Base-by-base conservation (phyloP, 176 grass and related monocot genomes). In the Eleusine coracana region DNA sequence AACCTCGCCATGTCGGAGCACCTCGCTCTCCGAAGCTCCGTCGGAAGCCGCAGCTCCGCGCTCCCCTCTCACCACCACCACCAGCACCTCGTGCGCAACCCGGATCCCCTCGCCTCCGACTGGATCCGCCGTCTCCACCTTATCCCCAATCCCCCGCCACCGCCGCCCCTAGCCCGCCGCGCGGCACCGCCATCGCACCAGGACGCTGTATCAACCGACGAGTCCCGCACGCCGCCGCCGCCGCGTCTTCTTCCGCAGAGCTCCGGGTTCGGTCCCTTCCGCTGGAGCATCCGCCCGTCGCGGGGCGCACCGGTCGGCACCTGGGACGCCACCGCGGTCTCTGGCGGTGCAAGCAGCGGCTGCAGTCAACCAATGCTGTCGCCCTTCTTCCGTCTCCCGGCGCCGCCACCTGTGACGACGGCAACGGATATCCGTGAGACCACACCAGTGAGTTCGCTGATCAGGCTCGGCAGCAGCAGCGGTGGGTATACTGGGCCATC, bases 41-140 rank as follows among this genome's bases (percentile, higher is more conserved):
- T 82, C 17, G 88, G 66, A 0, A 78, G 79, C 79, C 59, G 59
- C 66, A 71, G 49, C 74, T 73, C 88, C 29, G 73, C 60, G 16
- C 67, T 58, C 8, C 48, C 49, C 5, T 49, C 68, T 14, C 61
- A 71, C 46, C 66, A 59, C 20, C 71, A 58, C 59, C 59, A 82
- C 10, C 72, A 68, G 12, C 49, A 73, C 31, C 39, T 39, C 21
- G n/a, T 81, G 20, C 41, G 44, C 16, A 13, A 66, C 10, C 73
- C 42, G n/a, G 79, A 90, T 74, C 88, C 84, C 31, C 79, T 86
- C n/a, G 36, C 79, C 85, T 91, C 89, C 65, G 76, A 46, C 77
- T 91, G 89, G 89, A 91, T 91, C 82, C 85, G 77, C 71, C 85
- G 89, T n/a, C 81, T 91, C 76, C 89, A 87, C 81, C 81, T 85